Evolutionary conservation across 2,329 filamentous ascomycete species (phyloP).

Genomic region (Cadophora gregata): DNA sequence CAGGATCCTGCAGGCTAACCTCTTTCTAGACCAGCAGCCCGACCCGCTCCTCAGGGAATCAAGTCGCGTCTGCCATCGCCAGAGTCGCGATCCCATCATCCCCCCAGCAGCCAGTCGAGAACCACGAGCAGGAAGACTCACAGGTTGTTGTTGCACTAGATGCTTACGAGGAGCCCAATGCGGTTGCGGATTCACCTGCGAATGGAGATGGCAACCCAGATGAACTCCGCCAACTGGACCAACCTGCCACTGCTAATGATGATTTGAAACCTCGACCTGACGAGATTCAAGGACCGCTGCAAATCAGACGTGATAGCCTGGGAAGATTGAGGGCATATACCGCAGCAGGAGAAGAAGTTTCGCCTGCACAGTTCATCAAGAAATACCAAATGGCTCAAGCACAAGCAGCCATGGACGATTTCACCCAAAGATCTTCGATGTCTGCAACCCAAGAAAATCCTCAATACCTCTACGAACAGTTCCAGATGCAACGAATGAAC

Average conservation of each 20-base stretch:
- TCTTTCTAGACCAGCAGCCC: conserved; percentile 21
- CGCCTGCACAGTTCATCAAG: conserved; percentile 5
- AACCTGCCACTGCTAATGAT: not conserved
- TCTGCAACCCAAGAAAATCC: conserved; percentile 42
- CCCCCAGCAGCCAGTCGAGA: not conserved
- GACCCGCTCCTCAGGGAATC: not conserved
- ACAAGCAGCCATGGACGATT: conserved; percentile 25
- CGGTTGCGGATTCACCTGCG: not conserved
- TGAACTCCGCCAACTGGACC: not conserved
- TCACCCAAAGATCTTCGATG: conserved; percentile 38
- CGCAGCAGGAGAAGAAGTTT: not conserved
- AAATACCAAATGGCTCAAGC: not conserved
- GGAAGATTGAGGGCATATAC: conserved; percentile 20
- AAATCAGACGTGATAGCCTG: conserved; percentile 16
- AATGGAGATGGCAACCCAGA: not conserved
- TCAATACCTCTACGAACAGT: conserved; percentile 38
- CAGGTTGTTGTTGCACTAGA: conserved; percentile 1
- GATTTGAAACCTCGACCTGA: not conserved
- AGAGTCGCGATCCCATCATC: conserved; percentile 2
- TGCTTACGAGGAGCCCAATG: not conserved
- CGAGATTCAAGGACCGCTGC: not conserved
- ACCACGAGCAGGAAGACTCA: not conserved
- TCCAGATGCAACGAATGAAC: conserved; percentile 18
- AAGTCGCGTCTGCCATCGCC: conserved; percentile 22
- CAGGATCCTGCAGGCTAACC: conserved; percentile 21